Percentiles rank a stretch among this genome's conserved stretches.
Conservation (phyloP, 2,329 filamentous ascomycete genomes). For the Xylaria sp. region DNA sequence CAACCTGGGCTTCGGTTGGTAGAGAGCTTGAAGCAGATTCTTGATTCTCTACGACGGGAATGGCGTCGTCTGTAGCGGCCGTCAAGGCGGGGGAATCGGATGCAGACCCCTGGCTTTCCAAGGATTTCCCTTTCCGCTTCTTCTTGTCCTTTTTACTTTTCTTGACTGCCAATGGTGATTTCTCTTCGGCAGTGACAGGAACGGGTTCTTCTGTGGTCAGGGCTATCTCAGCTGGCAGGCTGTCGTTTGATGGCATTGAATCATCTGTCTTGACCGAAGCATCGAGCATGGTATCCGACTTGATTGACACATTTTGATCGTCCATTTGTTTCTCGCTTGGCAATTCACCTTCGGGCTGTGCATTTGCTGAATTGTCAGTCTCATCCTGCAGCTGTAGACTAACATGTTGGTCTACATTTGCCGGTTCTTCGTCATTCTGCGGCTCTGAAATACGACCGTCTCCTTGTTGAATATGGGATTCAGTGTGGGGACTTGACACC, state of each 20-base stretch:
- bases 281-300: constrained; percentile 1
- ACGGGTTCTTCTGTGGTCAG: neutral
- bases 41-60: neutral
- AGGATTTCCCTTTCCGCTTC: constrained; percentile 42
- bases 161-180: constrained; percentile 41
- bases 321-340: neutral
- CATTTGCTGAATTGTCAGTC: neutral
- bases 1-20: constrained; percentile 8
- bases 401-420: neutral
- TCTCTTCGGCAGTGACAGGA: constrained; percentile 33
- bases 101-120: constrained; percentile 38
- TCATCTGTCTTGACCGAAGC: constrained; percentile 1
- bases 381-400: neutral
- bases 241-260: neutral
- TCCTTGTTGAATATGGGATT: neutral
- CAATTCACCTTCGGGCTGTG: neutral
- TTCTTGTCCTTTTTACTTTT: constrained; percentile 49
- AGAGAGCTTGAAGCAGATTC: neutral
- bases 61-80: constrained; percentile 9
- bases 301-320: neutral
- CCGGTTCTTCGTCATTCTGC: neutral
- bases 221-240: neutral
- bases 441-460: neutral
- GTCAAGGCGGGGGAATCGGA: constrained; percentile 26
- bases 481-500: neutral